Percentiles rank a stretch among this genome's conserved stretches.
Evolutionary conservation across 2,329 filamentous ascomycete genomes (phyloP).

Genomic region (Paracoccidioides lutzii): DNA sequence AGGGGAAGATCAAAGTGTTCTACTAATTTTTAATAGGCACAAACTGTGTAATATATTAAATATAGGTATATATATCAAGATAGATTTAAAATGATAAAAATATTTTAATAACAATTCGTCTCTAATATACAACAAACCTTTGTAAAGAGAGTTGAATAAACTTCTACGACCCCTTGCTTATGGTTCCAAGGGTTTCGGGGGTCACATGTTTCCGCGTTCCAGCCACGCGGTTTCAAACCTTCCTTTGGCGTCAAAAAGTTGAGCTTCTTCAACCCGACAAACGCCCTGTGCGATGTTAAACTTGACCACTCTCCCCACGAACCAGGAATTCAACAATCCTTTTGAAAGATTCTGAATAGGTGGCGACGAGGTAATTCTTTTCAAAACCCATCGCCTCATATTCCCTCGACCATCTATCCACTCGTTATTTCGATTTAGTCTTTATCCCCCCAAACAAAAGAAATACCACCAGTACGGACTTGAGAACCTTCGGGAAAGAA

Average conservation of each 20-base stretch:
- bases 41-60: neutral
- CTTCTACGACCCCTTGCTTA: neutral
- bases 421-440: neutral
- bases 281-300: neutral
- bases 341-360: neutral
- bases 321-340: neutral
- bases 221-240: neutral
- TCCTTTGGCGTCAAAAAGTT: neutral
- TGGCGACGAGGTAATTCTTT: neutral
- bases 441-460: neutral
- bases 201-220: conserved; percentile 4
- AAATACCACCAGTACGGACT: neutral
- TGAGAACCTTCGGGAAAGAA: neutral
- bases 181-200: neutral
- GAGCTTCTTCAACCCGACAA: neutral
- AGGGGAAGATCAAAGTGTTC: too few species aligned
- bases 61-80: neutral
- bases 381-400: neutral
- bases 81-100: neutral
- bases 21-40: neutral
- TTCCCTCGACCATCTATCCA: too few species aligned
- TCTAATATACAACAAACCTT: neutral
- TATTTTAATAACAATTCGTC: neutral
- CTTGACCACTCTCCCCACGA: neutral
- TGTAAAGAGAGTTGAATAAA: neutral